Evolutionary conservation across 2,329 filamentous ascomycete species (phyloP), one percentile per base, ranked within the genome.

Genomic region (Colletotrichum sp.): DNA sequence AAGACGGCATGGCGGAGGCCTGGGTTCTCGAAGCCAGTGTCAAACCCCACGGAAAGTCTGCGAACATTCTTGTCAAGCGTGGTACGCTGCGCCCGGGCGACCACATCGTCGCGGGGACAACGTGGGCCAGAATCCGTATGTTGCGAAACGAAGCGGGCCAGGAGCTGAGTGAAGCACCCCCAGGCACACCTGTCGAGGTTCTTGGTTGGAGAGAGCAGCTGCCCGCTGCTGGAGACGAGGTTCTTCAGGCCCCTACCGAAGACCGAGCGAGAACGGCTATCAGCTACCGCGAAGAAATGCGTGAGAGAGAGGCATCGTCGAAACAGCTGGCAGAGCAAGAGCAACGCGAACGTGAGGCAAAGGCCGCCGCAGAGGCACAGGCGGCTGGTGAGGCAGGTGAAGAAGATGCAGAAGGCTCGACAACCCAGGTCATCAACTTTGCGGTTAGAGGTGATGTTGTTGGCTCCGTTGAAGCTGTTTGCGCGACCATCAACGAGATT

Each of bases 21-120:
- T 98, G 96, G 95, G 90, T 99, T 22, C 90, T 99, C 8, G 97
- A 99, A 86, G 95, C 95, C 55, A 95, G 94, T 70, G 94, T 97
- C 18, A 98, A 98, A 86, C 91, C 92, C 22, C 91, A 93, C 52
- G 97, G 97, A 52, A 95, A 95, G 79, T 93, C 95, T 12, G 97
- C 97, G 6, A 98, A 97, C 0, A 91, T 98, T 2, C 92, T 99
- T 8, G 93, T 99, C 69, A 94, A 95, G 79, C 93, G 95, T 74
- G 97, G 97, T 65, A 98, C 96, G 0, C 88, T 99, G 55, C 92
- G 92, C 8, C 89, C 90, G 1, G 97, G 97, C 22, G 94, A 97
- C 83, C 89, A 94, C 71, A 91, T 99, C 68, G 95, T 98, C 12
- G 97, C 97, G 2, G 97, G 97, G 28, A 93, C 91, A 56, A 95